Base-by-base conservation (phyloP, 176 grass and related monocot species). In the Paspalum vaginatum region DNA sequence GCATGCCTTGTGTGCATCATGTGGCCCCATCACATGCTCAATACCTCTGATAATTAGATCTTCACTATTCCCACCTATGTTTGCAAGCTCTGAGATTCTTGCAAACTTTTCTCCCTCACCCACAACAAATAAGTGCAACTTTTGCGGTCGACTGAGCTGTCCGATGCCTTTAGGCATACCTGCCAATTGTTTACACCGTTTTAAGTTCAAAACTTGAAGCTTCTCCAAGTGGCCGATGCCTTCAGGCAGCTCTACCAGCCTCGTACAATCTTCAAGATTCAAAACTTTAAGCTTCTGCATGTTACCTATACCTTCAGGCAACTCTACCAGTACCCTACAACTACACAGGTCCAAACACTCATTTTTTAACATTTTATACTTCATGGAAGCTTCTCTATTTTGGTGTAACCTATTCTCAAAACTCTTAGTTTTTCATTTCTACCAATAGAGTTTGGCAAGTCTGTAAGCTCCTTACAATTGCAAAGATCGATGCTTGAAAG, bases 351-450 rank as follows among this genome's bases (percentile, higher is more conserved):
- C 49, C 13, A 51, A 51, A 51, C 49, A 51, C 13, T 51, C 13
- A 3, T 5, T 12, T 16, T 14, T 5, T 16, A 51, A 1, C 16
- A 2, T 51, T 51, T 11, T 51, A 51, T 16, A 51, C 41, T 20
- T 69, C 8, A 16, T 70, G 62, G 62, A 13, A 80, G 53, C 6
- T 9, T 68, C 54, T 64, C n/a, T 47, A 80, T 50, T 37, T 52
- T 51, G 11, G 49, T 51, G 14, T 5, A 5, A 43, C 42, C 42
- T 0, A 43, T 5, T 43, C 42, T 43, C 42, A 43, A 43, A 43
- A 43, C 8, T 43, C 42, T 43, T 43, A 43, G 42, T 0, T 43
- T 43, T 43, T 43, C 8, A 8, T 43, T 43, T 43, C 42, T 43
- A 0, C 8, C 7, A 43, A 43, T 43, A 8, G 42, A 43, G 42